Percentiles rank a stretch among this genome's conserved stretches.
Evolutionary conservation across 306 rosid species (phyloP).

Genomic region (Lagenaria siceraria): DNA sequence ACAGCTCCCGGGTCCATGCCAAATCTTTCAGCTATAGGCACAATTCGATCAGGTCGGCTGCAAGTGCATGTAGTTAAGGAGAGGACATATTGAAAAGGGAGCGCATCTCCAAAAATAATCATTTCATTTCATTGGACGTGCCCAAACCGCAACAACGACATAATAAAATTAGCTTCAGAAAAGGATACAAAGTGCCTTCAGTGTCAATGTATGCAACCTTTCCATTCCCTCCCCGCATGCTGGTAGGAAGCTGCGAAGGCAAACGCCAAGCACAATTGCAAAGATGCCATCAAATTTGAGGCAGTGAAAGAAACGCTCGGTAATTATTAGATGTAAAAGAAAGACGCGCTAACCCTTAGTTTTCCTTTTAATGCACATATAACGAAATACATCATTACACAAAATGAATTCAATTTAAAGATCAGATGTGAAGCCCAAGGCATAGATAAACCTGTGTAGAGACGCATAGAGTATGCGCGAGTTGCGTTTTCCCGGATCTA

Average conservation of each 20-base stretch:
- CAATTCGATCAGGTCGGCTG: slow-evolving; percentile 92
- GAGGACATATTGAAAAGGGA: slow-evolving; percentile 15
- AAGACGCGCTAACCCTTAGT: neutral
- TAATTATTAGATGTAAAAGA: neutral
- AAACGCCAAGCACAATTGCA: slow-evolving; percentile 12
- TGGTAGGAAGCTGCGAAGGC: slow-evolving; percentile 61
- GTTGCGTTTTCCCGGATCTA: slow-evolving; percentile 96
- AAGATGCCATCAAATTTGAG: neutral
- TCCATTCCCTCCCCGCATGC: slow-evolving; percentile 89
- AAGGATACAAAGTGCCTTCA: slow-evolving; percentile 89
- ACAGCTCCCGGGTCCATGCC: slow-evolving; percentile 98
- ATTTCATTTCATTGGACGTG: neutral
- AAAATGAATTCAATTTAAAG: neutral
- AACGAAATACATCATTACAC: neutral
- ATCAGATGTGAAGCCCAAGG: neutral
- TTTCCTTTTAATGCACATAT: neutral
- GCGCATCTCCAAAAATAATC: slow-evolving; percentile 2
- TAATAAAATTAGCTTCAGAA: slow-evolving; percentile 3
- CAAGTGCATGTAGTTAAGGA: slow-evolving; percentile 18
- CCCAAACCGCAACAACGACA: slow-evolving; percentile 1
- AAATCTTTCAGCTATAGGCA: slow-evolving; percentile 88
- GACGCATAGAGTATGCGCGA: slow-evolving; percentile 94
- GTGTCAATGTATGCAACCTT: slow-evolving; percentile 98
- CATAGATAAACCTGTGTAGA: slow-evolving; percentile 65
- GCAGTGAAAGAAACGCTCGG: neutral